These are phyloP conservation scores for Saturnispora diversa DNA, from an alignment of 805 yeast genomes.

Conservation along the genomic window DNA sequence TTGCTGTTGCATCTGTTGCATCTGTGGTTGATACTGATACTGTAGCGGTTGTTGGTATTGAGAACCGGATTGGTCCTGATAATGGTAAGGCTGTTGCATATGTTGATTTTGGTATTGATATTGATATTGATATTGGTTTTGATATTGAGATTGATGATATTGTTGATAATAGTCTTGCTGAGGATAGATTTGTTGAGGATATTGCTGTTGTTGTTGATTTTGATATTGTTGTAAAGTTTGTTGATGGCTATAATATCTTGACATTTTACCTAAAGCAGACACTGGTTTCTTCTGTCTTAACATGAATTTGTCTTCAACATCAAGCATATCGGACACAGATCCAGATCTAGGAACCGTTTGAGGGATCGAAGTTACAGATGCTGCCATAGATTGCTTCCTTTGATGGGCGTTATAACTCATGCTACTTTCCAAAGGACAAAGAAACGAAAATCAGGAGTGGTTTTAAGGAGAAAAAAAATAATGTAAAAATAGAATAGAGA, in stretches of 20 bases:
- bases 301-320: constrained; percentile 34
- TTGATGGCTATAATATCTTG: constrained; percentile 2
- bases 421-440: not conserved
- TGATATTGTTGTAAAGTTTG: constrained; percentile 1
- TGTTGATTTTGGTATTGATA: constrained; percentile 2
- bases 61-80: constrained; percentile 8
- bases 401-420: constrained; percentile 2
- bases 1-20: constrained; percentile 1
- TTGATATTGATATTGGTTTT: constrained; percentile 2
- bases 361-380: constrained; percentile 4
- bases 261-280: constrained; percentile 8
- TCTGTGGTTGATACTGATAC: not conserved
- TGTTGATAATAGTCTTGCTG: not conserved
- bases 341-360: constrained; percentile 11
- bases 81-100: constrained; percentile 8
- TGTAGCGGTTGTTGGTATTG: constrained; percentile 3
- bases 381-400: not conserved
- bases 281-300: constrained; percentile 27
- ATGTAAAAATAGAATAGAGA: not conserved
- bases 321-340: constrained; percentile 14
- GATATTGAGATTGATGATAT: not conserved
- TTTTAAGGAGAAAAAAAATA: not conserved
- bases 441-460: not conserved
- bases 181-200: not conserved
- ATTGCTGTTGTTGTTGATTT: constrained; percentile 4